A percentile compares a stretch with the other conserved stretches of the same genome.
phyloP scores from a whole-genome alignment of 257 asterid genomes.

The Solanum appendiculatum region DNA sequence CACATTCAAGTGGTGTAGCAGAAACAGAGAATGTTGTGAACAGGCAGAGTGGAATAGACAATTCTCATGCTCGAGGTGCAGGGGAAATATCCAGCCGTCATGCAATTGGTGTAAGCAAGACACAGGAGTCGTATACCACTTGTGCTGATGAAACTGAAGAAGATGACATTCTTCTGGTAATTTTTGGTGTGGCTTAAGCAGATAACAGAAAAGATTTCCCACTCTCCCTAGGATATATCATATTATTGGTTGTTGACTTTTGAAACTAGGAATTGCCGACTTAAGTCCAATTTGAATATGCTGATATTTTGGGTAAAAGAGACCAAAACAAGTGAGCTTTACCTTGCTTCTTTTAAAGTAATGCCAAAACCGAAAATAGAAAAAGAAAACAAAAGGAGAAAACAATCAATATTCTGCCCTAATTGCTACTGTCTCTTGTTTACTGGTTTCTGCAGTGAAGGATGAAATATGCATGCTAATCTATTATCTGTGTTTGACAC shows the following conservation, averaged over 20 bases:
- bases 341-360: not conserved
- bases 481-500: not conserved
- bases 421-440: not conserved
- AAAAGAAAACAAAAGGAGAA: not conserved
- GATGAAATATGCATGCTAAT: not conserved
- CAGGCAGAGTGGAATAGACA: constrained; percentile 19
- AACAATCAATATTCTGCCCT: not conserved
- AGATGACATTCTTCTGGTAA: constrained; percentile 84
- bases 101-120: constrained; percentile 16
- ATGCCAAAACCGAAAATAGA: not conserved
- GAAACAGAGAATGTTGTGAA: constrained; percentile 22
- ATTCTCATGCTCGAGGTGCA: constrained; percentile 19
- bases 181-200: constrained; percentile 1
- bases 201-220: not conserved
- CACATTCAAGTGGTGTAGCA: constrained; percentile 22
- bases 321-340: not conserved
- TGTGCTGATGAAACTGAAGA: constrained; percentile 38
- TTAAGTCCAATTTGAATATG: not conserved
- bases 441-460: not conserved
- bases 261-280: not conserved
- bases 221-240: not conserved
- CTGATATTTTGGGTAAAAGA: not conserved
- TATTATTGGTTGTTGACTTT: not conserved
- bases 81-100: constrained; percentile 20
- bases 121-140: constrained; percentile 12